Evolutionary conservation across 2,329 filamentous ascomycete species (phyloP).

Genomic region (Penicillium sp.): DNA sequence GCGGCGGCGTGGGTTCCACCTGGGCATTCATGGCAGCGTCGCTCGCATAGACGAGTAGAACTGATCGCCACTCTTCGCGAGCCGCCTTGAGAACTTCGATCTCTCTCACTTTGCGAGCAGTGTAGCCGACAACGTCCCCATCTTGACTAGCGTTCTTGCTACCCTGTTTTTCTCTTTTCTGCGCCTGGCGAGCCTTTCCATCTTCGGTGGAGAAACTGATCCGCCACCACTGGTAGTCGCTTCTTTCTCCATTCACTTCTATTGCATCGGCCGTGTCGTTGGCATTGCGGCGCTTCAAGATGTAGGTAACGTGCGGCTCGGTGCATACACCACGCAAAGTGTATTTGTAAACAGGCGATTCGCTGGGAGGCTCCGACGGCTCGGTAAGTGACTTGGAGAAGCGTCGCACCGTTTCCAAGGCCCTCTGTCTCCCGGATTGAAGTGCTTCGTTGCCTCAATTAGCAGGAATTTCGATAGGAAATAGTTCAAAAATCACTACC

Average conservation of each 20-base stretch:
- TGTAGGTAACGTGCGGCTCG: slow-evolving; percentile 56
- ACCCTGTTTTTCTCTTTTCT: slow-evolving; percentile 22
- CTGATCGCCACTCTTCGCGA: slow-evolving; percentile 51
- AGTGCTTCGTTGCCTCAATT: slow-evolving; percentile 35
- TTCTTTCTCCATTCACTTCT: slow-evolving; percentile 28
- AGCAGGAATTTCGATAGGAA: slow-evolving; percentile 5
- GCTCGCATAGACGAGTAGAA: slow-evolving; percentile 60
- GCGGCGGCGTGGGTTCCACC: slow-evolving; percentile 31
- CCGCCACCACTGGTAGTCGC: slow-evolving; percentile 56
- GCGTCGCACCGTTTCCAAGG: slow-evolving; percentile 41
- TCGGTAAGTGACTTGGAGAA: slow-evolving; percentile 50
- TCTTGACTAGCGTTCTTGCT: slow-evolving; percentile 23
- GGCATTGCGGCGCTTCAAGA: slow-evolving; percentile 44
- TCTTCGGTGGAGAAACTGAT: slow-evolving; percentile 50
- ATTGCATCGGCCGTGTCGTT: slow-evolving; percentile 27
- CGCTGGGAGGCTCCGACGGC: slow-evolving; percentile 40
- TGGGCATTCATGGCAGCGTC: slow-evolving; percentile 44
- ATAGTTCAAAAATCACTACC: slow-evolving; percentile 24
- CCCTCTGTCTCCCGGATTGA: slow-evolving; percentile 42
- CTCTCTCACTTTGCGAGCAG: slow-evolving; percentile 46
- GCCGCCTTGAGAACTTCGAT: slow-evolving; percentile 56
- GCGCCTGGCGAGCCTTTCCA: slow-evolving; percentile 36
- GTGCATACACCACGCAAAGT: slow-evolving; percentile 59
- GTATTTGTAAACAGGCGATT: slow-evolving; percentile 50
- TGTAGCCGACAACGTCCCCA: slow-evolving; percentile 41